These are phyloP conservation scores for Stereocaulon alpinum DNA, from an alignment of 495 filamentous ascomycete species.

Conservation along the genomic window DNA sequence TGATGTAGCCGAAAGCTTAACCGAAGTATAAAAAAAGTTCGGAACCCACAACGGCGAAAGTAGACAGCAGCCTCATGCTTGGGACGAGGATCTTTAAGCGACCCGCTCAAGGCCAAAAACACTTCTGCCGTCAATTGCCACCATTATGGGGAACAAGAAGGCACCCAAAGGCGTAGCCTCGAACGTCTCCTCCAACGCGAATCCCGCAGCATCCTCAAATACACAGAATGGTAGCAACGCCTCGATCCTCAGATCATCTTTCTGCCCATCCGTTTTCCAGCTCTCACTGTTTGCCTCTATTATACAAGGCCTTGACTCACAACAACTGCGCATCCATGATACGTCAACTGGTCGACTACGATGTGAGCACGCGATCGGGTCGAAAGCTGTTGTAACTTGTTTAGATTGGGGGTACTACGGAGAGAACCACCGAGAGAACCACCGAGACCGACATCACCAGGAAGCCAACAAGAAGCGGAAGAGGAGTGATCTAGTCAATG, in stretches of 20 bases:
- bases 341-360: slow-evolving; percentile 46
- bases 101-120: background rate
- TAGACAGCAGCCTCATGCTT: background rate
- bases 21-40: slow-evolving; percentile 2
- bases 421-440: slow-evolving; percentile 26
- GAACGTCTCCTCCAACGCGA: slow-evolving; percentile 40
- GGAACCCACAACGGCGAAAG: background rate
- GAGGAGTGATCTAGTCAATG: slow-evolving; percentile 39
- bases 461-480: slow-evolving; percentile 49
- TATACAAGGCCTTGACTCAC: slow-evolving; percentile 48
- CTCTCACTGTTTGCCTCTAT: slow-evolving; percentile 50
- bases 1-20: slow-evolving; percentile 4
- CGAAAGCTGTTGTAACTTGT: slow-evolving; percentile 44
- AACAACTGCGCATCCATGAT: slow-evolving; percentile 51
- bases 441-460: slow-evolving; percentile 29
- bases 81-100: background rate
- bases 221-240: slow-evolving; percentile 36
- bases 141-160: slow-evolving; percentile 42
- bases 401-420: slow-evolving; percentile 47
- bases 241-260: slow-evolving; percentile 42
- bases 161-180: slow-evolving; percentile 34
- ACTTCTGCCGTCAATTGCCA: background rate
- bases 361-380: slow-evolving; percentile 44
- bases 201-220: slow-evolving; percentile 31
- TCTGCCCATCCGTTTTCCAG: slow-evolving; percentile 46